Percentiles rank a stretch among this genome's conserved stretches.
Conservation (phyloP, 345 rosid genomes). For the Salix udensis region DNA sequence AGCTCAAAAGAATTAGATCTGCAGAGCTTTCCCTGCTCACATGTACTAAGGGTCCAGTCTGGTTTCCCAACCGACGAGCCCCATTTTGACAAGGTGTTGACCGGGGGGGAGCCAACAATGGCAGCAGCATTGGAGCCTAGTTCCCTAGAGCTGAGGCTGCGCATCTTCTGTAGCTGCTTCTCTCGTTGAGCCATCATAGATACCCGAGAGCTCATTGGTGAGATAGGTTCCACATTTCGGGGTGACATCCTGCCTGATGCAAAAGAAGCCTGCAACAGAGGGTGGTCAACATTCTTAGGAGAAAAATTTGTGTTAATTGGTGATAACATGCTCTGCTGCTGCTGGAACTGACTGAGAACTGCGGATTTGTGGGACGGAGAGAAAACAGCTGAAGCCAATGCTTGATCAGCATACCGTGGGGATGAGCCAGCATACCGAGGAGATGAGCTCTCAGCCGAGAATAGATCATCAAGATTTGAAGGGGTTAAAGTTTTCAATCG, state of each 20-base stretch:
- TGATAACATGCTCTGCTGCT: slow-evolving; percentile 71
- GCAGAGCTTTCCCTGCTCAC: slow-evolving; percentile 29
- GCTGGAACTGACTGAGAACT: slow-evolving; percentile 41
- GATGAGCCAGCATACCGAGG: slow-evolving; percentile 41
- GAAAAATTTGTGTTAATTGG: slow-evolving; percentile 45
- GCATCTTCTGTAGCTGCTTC: slow-evolving; percentile 41
- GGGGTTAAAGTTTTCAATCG: slow-evolving; percentile 62
- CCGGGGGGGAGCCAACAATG: slow-evolving; percentile 38
- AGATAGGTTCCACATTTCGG: slow-evolving; percentile 65
- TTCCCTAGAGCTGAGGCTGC: slow-evolving; percentile 46
- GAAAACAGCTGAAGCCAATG: slow-evolving; percentile 29
- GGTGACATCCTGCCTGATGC: slow-evolving; percentile 93
- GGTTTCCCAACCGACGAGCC: slow-evolving; percentile 72
- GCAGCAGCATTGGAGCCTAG: slow-evolving; percentile 38
- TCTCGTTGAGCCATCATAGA: slow-evolving; percentile 61
- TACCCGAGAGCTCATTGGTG: slow-evolving; percentile 41
- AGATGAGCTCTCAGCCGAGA: slow-evolving; percentile 40
- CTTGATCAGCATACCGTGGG: slow-evolving; percentile 42
- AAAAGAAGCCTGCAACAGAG: slow-evolving; percentile 43
- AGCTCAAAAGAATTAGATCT: slow-evolving; percentile 39
- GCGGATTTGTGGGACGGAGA: slow-evolving; percentile 47
- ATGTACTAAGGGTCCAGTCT: slow-evolving; percentile 41
- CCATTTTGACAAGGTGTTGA: slow-evolving; percentile 63
- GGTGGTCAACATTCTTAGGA: slow-evolving; percentile 55
- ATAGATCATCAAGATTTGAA: slow-evolving; percentile 55